These are phyloP conservation scores for Chloranthus sessilifolius DNA, from an alignment of 164 flowering plant species.

Conservation along the genomic window DNA sequence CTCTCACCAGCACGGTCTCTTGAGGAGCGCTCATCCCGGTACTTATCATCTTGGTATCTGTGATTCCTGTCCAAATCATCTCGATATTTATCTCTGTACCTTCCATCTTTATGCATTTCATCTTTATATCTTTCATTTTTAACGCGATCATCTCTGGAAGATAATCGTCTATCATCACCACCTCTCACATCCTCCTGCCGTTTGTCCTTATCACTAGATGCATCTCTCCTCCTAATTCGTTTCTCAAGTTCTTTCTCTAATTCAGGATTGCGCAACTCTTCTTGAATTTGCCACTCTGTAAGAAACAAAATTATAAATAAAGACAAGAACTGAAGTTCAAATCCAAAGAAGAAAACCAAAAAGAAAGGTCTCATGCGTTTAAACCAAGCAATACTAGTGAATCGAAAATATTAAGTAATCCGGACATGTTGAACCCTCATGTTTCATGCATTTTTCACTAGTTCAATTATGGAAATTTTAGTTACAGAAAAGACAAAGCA, in stretches of 20 bases:
- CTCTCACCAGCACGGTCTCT: conserved; percentile 35
- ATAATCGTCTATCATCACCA: conserved; percentile 31
- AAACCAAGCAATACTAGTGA: too few species aligned
- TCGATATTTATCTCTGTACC: conserved; percentile 22
- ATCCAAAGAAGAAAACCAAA: neutral
- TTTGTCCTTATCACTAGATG: conserved; percentile 39
- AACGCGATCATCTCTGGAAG: conserved; percentile 32
- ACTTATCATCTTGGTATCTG: conserved; percentile 39
- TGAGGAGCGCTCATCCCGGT: conserved; percentile 32
- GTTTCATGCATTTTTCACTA: too few species aligned
- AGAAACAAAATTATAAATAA: neutral
- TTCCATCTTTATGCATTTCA: conserved; percentile 31
- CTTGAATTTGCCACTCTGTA: conserved; percentile 31
- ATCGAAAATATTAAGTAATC: too few species aligned
- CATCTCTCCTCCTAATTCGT: conserved; percentile 37
- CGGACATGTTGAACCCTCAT: too few species aligned
- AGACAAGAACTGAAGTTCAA: neutral
- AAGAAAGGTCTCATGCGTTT: too few species aligned
- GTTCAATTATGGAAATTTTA: too few species aligned
- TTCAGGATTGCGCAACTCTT: conserved; percentile 39
- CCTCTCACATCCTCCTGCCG: conserved; percentile 38
- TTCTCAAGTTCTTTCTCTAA: conserved; percentile 62
- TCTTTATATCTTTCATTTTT: conserved; percentile 24
- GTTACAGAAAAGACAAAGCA: too few species aligned
- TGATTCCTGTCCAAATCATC: conserved; percentile 30